Evolutionary conservation across 1,284 basidiomycete genomes (phyloP), one percentile per base, ranked within the genome.

Genomic region (Chalciporus sp.): DNA sequence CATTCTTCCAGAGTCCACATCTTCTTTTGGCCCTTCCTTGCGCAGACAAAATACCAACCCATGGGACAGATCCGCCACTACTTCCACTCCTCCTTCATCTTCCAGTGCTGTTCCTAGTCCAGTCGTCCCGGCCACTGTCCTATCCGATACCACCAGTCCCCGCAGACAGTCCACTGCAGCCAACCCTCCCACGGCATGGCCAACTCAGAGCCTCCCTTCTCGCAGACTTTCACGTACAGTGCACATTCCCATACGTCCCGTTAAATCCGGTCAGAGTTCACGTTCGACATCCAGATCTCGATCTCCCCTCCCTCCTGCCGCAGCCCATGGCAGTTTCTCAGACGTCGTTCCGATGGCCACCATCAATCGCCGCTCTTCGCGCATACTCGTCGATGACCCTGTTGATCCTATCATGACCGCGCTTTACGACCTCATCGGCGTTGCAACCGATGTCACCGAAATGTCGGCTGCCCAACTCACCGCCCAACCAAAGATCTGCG

Each of bases 391-490:
- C 40, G 88, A 92, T 64, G 86, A 88, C 64, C 91, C 92, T 51
- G 74, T 93, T 48, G 88, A 93, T 70, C 90, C 92, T n/a, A 93
- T 94, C 75, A 92, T 97, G 84, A 79, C 83, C 28, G 88, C 90
- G 12, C 81, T 99, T 39, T 96, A 98, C 72, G 93, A 94, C 59
- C 85, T 99, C 64, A 97, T 97, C 60, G 82, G 85, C 23, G 86
- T 98, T 42, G 95, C 96, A n/a, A 96, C 95, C 42, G 96, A 98
- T 64, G 87, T 99, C 53, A 80, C 87, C 28, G 95, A 98, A 61
- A 95, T 93, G 77, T 88, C 93, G 29, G 83, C 96, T 58, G 80
- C 88, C 17, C 86, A 92, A 59, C 84, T 99, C 47, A 94, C 94
- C 0, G 81, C 88, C 6, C 85, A 91, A 55, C 86, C 95, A 33